A percentile compares a stretch with the other conserved stretches of the same genome.
Evolutionary conservation across 1,139 yeast species (phyloP).

Genomic region (Candida sanyaensis): DNA sequence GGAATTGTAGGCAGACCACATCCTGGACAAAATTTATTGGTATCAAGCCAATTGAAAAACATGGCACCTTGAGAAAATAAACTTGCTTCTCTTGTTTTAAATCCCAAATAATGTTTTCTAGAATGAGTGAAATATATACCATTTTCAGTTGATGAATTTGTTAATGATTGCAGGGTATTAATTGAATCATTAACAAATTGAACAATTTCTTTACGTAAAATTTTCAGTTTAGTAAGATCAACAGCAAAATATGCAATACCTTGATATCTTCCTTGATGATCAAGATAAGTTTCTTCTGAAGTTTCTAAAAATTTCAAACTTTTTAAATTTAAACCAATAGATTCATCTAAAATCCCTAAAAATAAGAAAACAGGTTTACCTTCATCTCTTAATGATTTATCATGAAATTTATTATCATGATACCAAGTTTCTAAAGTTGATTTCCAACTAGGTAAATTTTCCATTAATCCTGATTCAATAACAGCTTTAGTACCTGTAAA

Average conservation of each 20-base stretch:
- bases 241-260: slow-evolving; percentile 82
- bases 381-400: slow-evolving; percentile 30
- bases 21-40: slow-evolving; percentile 82
- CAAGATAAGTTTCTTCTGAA: slow-evolving; percentile 34
- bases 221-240: slow-evolving; percentile 51
- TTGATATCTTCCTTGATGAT: slow-evolving; percentile 51
- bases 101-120: slow-evolving; percentile 37
- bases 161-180: slow-evolving; percentile 13
- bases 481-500: slow-evolving; percentile 8
- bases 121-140: slow-evolving; percentile 33
- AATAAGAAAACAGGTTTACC: slow-evolving; percentile 55
- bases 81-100: slow-evolving; percentile 55
- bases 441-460: slow-evolving; percentile 24
- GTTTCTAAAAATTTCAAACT: slow-evolving; percentile 30
- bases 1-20: slow-evolving; percentile 77
- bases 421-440: slow-evolving; percentile 26
- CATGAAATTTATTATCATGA: slow-evolving; percentile 36
- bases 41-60: slow-evolving; percentile 81
- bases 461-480: slow-evolving; percentile 14
- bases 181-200: slow-evolving; percentile 18
- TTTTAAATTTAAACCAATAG: slow-evolving; percentile 37
- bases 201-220: slow-evolving; percentile 24
- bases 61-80: slow-evolving; percentile 79
- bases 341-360: slow-evolving; percentile 66
- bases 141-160: slow-evolving; percentile 13